phyloP scores from a whole-genome alignment of 306 rosid species.

The Rosa lucieae region DNA sequence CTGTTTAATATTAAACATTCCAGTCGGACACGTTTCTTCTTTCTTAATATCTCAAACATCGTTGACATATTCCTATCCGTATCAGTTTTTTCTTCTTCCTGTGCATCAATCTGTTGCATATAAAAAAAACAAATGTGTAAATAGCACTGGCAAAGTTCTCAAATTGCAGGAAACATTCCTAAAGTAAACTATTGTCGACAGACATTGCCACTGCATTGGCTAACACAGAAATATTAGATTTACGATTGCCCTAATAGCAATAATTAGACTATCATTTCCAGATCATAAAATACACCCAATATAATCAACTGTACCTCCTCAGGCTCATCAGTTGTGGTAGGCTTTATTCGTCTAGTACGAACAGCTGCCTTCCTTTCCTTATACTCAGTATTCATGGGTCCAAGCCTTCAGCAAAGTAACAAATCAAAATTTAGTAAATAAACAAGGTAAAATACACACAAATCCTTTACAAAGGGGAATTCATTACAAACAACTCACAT shows the following conservation, averaged over 20 bases:
- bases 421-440: neutral
- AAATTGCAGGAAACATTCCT: neutral
- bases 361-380: slow-evolving; percentile 48
- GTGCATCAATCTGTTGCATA: slow-evolving; percentile 55
- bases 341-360: slow-evolving; percentile 39
- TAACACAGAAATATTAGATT: neutral
- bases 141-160: neutral
- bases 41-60: slow-evolving; percentile 61
- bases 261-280: neutral
- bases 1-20: slow-evolving; percentile 66
- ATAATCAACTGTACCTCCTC: slow-evolving; percentile 50
- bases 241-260: neutral
- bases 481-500: slow-evolving; percentile 45
- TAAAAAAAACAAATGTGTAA: slow-evolving; percentile 4
- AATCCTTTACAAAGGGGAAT: neutral
- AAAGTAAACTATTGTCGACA: neutral
- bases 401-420: slow-evolving; percentile 50
- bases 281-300: neutral
- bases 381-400: slow-evolving; percentile 72
- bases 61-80: slow-evolving; percentile 72
- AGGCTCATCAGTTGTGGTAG: slow-evolving; percentile 50
- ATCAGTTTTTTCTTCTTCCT: slow-evolving; percentile 51
- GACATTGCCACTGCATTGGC: neutral
- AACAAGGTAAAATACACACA: neutral
- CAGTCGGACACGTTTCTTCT: slow-evolving; percentile 41